Evolutionary conservation across 257 asterid genomes (phyloP).

Genomic region (Eustoma russellianum): DNA sequence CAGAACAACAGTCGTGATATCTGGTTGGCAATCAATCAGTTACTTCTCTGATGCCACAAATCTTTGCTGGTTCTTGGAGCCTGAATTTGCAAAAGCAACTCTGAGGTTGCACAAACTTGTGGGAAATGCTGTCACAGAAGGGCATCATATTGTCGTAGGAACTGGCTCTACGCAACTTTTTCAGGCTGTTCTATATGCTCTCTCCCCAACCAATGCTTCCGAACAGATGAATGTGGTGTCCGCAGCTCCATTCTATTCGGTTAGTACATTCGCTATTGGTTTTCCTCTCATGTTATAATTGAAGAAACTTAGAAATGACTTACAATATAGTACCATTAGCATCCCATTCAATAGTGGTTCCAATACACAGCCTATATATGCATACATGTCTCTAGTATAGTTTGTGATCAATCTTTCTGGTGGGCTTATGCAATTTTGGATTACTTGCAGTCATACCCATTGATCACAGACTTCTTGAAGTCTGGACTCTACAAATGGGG

Average conservation of each 20-base stretch:
- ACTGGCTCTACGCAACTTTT: constrained; percentile 89
- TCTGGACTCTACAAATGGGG: constrained; percentile 86
- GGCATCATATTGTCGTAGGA: constrained; percentile 76
- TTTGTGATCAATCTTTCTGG: no score
- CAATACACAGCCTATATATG: no score
- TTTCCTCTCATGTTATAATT: no score
- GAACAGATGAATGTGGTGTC: constrained; percentile 75
- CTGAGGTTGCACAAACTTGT: constrained; percentile 65
- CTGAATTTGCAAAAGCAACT: constrained; percentile 49
- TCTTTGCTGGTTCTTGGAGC: constrained; percentile 90
- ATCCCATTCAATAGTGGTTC: no score
- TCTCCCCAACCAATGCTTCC: constrained; percentile 43
- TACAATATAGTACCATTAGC: no score
- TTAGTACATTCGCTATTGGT: constrained; percentile 14
- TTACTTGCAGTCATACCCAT: constrained; percentile 68
- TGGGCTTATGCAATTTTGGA: no score
- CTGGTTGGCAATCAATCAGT: constrained; percentile 89
- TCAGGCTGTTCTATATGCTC: constrained; percentile 82
- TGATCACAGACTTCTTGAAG: constrained; percentile 67
- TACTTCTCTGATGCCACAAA: constrained; percentile 61
- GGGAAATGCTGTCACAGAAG: constrained; percentile 66
- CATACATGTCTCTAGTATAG: no score
- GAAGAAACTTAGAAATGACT: no score
- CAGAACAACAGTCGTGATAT: constrained; percentile 46
- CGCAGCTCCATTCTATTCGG: constrained; percentile 91